Evolutionary conservation across 2,329 filamentous ascomycete species (phyloP), one percentile per base, ranked within the genome.

Genomic region (Trichoderma lentiforme): DNA sequence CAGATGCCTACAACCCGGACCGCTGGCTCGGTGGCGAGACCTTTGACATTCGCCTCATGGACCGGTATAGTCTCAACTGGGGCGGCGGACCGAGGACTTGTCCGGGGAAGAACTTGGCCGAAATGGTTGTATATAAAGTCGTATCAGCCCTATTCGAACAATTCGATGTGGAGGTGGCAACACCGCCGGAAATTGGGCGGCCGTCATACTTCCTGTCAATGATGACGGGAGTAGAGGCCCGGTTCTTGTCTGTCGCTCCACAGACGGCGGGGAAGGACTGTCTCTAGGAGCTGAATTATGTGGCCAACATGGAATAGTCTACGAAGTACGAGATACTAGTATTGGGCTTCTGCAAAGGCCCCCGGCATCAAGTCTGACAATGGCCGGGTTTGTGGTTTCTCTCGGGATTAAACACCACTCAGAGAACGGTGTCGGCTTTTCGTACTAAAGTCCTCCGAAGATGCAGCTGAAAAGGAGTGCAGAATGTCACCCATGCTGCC

Each of bases 201-300:
- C 80, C 79, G 3, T 83, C 83, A 9, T 88, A 87, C 70, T 88
- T 88, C 70, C 77, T 88, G 77, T 86, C 85, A 1, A 86, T 88
- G 83, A 73, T 87, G 74, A 85, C 83, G 0, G 86, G 85, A 0
- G 83, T 84, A 3, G 84, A 78, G 73, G 84, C 76, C 1, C 78
- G 79, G 0, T 87, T 87, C 43, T 74, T 71, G 30, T 32, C 47
- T n/a, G 39, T 39, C 57, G 0, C 57, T 21, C 26, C 15, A 70
- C 11, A 21, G 39, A n/a, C 9, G 18, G 21, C n/a, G 24, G 57
- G 30, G 39, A 32, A 21, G 28, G n/a, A 7, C 6, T 61, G 28
- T 3, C 36, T 34, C 11, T 18, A 34, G 32, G 26, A 24, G 6
- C 34, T 32, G 24, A 2, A 34, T 28, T 57, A 43, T 12, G 34